Conservation (phyloP, 139 green algal species). For the Volvox africanus region DNA sequence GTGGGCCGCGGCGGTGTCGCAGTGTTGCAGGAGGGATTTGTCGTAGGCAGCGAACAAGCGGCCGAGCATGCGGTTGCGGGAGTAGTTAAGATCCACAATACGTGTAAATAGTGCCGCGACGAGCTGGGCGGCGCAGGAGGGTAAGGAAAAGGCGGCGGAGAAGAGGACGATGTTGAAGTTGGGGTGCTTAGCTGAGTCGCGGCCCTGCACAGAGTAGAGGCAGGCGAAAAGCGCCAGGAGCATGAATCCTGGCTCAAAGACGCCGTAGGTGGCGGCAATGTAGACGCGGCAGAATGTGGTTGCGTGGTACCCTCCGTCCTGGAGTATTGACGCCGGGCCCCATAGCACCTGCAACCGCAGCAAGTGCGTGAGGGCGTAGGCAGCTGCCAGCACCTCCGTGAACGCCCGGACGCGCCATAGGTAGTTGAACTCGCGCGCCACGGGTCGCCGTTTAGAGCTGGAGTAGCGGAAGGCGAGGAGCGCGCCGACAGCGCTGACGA, state of each 20-base stretch:
- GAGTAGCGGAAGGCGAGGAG: slow-evolving; percentile 35
- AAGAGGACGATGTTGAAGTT: slow-evolving; percentile 66
- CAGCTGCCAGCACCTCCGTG: slow-evolving; percentile 25
- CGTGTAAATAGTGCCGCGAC: slow-evolving; percentile 66
- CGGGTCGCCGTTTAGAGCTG: neutral
- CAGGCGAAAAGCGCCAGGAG: slow-evolving; percentile 68
- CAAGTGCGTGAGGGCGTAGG: slow-evolving; percentile 32
- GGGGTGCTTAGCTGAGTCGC: slow-evolving; percentile 27
- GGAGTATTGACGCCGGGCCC: slow-evolving; percentile 46
- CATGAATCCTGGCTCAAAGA: slow-evolving; percentile 66
- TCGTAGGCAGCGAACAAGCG: slow-evolving; percentile 46
- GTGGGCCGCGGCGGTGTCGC: neutral
- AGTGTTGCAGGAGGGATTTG: neutral
- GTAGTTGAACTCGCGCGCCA: slow-evolving; percentile 49
- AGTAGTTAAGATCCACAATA: slow-evolving; percentile 54
- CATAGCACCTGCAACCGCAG: slow-evolving; percentile 58
- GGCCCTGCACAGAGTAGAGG: slow-evolving; percentile 65
- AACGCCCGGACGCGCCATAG: slow-evolving; percentile 49
- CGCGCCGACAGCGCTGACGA: slow-evolving; percentile 20
- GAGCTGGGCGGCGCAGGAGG: slow-evolving; percentile 58
- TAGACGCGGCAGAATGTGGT: slow-evolving; percentile 59
- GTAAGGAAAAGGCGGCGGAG: slow-evolving; percentile 61
- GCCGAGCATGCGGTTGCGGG: neutral
- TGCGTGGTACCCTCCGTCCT: slow-evolving; percentile 39
- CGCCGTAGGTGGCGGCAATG: slow-evolving; percentile 61